These are phyloP conservation scores for Diaporthe capsici DNA, from an alignment of 2,329 filamentous ascomycete species.

Conservation along the genomic window DNA sequence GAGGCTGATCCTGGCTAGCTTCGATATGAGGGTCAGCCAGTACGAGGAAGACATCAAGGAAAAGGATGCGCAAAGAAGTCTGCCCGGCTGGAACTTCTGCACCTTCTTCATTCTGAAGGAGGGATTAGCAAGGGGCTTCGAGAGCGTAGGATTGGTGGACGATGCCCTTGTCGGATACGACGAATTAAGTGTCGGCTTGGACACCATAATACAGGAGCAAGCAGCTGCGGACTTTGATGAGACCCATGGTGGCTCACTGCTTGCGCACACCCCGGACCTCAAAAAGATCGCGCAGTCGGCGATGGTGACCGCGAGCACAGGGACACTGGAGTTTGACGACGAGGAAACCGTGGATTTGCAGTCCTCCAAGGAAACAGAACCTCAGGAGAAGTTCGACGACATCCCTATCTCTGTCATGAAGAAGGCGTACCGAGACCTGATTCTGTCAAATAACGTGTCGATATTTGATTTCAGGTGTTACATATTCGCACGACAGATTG, in stretches of 20 bases:
- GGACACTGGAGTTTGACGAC: slow-evolving; percentile 50
- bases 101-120: slow-evolving; percentile 99
- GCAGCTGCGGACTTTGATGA: slow-evolving; percentile 69
- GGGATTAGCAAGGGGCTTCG: slow-evolving; percentile 91
- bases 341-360: slow-evolving; percentile 53
- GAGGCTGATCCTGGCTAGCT: slow-evolving; percentile 86
- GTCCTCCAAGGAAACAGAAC: slow-evolving; percentile 48
- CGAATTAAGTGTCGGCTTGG: slow-evolving; percentile 89
- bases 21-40: slow-evolving; percentile 90
- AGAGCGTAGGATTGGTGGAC: slow-evolving; percentile 95
- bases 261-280: slow-evolving; percentile 81
- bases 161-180: slow-evolving; percentile 96
- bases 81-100: slow-evolving; percentile 99
- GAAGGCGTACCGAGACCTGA: slow-evolving; percentile 92
- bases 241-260: slow-evolving; percentile 79
- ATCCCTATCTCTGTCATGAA: slow-evolving; percentile 74
- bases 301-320: slow-evolving; percentile 53
- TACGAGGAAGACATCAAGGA: slow-evolving; percentile 98
- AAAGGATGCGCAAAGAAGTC: slow-evolving; percentile 85
- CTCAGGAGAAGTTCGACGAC: slow-evolving; percentile 62
- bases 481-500: slow-evolving; percentile 90
- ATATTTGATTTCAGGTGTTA: slow-evolving; percentile 96
- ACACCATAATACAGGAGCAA: slow-evolving; percentile 85
- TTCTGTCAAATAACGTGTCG: slow-evolving; percentile 94
- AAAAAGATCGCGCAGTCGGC: slow-evolving; percentile 70